A percentile compares a stretch with the other conserved stretches of the same genome.
Conservation (phyloP, 1,284 basidiomycete genomes). For the Cryptococcus sp. region DNA sequence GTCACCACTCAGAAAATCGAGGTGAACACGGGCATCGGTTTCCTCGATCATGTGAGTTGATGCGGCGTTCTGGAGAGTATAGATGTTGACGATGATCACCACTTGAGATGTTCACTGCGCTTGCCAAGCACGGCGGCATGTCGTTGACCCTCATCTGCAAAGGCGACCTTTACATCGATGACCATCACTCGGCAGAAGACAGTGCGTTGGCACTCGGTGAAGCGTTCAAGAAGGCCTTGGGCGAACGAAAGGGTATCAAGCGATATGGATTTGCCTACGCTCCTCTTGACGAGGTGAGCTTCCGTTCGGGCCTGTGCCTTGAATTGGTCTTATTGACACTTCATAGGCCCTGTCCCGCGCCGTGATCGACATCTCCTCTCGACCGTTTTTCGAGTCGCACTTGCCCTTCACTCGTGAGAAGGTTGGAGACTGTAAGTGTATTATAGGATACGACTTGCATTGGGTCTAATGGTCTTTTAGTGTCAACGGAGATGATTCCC, state of each 20-base stretch:
- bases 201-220: conserved; percentile 88
- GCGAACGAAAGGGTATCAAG: conserved; percentile 90
- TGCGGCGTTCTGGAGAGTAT: neutral
- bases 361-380: conserved; percentile 96
- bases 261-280: conserved; percentile 97
- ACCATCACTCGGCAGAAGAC: conserved; percentile 99
- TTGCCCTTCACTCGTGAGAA: conserved; percentile 91
- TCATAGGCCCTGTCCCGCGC: conserved; percentile 84
- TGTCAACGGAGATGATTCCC: conserved; percentile 91
- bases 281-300: conserved; percentile 86
- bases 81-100: neutral
- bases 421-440: conserved; percentile 75
- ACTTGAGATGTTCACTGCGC: conserved; percentile 87
- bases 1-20: conserved; percentile 72
- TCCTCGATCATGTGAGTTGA: conserved; percentile 86
- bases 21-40: conserved; percentile 93
- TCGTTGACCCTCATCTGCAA: conserved; percentile 86
- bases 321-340: neutral
- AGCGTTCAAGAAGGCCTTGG: conserved; percentile 93
- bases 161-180: conserved; percentile 97
- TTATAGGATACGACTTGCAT: neutral
- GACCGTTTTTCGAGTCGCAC: conserved; percentile 92
- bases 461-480: conserved; percentile 26
- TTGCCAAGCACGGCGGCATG: conserved; percentile 92
- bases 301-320: neutral